Base-by-base conservation (phyloP, 2,329 filamentous ascomycete genomes). In the Verticillium klebahnii region DNA sequence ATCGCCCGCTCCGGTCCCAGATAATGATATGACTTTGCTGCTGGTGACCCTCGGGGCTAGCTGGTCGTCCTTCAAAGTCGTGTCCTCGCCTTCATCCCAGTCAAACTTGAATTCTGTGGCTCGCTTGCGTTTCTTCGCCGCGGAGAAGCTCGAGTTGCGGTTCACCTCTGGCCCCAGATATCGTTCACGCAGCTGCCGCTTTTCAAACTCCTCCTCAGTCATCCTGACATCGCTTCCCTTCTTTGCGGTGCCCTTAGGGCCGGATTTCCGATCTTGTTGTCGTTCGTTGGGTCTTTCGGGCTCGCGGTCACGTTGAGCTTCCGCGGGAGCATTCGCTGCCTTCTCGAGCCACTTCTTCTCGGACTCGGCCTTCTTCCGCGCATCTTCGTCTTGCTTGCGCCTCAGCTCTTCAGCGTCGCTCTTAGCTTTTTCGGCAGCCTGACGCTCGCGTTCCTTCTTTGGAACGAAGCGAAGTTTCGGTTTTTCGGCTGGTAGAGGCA, bases 81-180 rank as follows among this genome's bases (percentile, higher is more conserved):
- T 99, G 74, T 99, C 95, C 72, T 99, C 95, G 64, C 96, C 91
- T 1, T 87, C 85, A 68, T 97, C 96, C 95, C 95, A 99, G 69
- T 96, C 95, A 70, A 99, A 99, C 74, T 99, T 98, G 77, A 93
- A 92, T 71, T 97, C 94, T 1, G 92, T 95, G 1, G 93, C 96
- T 64, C 94, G 85, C 78, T 91, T 90, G 61, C 94, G 86, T 81
- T 98, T 98, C 84, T 98, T 99, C 79, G 95, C 92, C 1, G 93
- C 93, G 0, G 93, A 96, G 72, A 98, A 97, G 40, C 85, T 96
- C 5, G 90, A 93, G 61, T 82, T 84, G 66, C 89, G 86, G 67
- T 95, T 96, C 59, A 91, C 87, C 66, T 97, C 92, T 1, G 92
- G 90, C 3, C 95, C 95, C 84, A 98, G 93, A 72, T 99, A 99